These are phyloP conservation scores for Monosporozyma siamensis DNA, from an alignment of 805 yeast species.

Conservation along the genomic window DNA sequence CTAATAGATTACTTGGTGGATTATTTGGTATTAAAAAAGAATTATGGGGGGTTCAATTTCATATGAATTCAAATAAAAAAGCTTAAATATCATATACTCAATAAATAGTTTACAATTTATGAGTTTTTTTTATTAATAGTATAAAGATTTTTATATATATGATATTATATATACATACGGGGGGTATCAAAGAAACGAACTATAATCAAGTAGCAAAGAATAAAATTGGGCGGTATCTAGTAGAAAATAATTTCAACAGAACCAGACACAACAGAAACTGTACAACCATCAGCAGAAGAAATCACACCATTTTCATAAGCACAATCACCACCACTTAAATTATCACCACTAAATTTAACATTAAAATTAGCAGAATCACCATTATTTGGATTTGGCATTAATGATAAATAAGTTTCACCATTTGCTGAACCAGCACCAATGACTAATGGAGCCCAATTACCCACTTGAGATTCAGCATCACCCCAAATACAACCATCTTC, in stretches of 20 bases:
- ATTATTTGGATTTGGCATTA: constrained; percentile 95
- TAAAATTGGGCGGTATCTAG: constrained; percentile 11
- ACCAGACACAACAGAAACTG: constrained; percentile 55
- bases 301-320: constrained; percentile 68
- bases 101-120: no score
- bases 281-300: constrained; percentile 68
- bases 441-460: constrained; percentile 98
- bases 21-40: constrained; percentile 26
- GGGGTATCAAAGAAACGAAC: not conserved
- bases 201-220: not conserved
- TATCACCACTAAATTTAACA: constrained; percentile 69
- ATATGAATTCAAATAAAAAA: constrained; percentile 9
- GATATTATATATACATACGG: not conserved
- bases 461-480: constrained; percentile 61
- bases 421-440: constrained; percentile 81
- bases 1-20: constrained; percentile 24
- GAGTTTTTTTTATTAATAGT: no score
- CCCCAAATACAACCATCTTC: constrained; percentile 97
- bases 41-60: constrained; percentile 34
- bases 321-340: constrained; percentile 68
- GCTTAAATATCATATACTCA: no score
- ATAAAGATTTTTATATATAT: no score
- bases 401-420: constrained; percentile 71
- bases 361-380: constrained; percentile 55
- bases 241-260: constrained; percentile 52